Evolutionary conservation across 202 grass and related monocot species (phyloP), one percentile per base, ranked within the genome.

Genomic region (Zoysia matrella): DNA sequence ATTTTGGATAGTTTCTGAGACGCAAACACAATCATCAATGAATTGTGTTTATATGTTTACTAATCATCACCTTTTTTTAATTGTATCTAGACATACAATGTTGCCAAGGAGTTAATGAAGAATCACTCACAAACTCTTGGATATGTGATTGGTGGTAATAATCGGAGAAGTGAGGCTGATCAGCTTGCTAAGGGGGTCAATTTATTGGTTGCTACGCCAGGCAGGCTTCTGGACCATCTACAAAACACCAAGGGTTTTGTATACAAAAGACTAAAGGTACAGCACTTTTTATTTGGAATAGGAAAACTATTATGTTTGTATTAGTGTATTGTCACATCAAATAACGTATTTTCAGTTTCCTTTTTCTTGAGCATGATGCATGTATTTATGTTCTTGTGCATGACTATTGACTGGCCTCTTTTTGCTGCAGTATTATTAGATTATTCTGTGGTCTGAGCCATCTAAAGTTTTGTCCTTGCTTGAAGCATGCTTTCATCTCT

Each of bases 191-290:
- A 94, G 67, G 94, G 94, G 44, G 57, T 97, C 52, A 97, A 92
- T 90, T 84, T 97, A 46, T 85, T 97, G 74, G 91, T 97, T 42
- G 89, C 89, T 80, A 97, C 94, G 14, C 94, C 91, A 77, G 94
- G 94, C 49, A 93, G 94, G 61, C 89, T 97, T 80, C 92, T 97
- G 83, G 91, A 97, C 62, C 94, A 97, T 92, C 94, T 97, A 43
- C 85, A 90, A 78, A 92, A 90, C 67, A 94, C 89, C 2, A 97
- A 92, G 65, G 88, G 83, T 51, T 97, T 97, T 85, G 87, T 94
- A 79, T 94, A 90, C 82, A 97, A 79, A 80, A 94, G 86, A 52
- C 77, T 97, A 55, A 82, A 89, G 94, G 94, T 93, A 88, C 78
- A 55, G 30, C 30, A 36, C 30, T 36, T 36, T 36, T 36, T 36